phyloP scores from a whole-genome alignment of 164 flowering plant genomes.

The Buxus sempervirens region DNA sequence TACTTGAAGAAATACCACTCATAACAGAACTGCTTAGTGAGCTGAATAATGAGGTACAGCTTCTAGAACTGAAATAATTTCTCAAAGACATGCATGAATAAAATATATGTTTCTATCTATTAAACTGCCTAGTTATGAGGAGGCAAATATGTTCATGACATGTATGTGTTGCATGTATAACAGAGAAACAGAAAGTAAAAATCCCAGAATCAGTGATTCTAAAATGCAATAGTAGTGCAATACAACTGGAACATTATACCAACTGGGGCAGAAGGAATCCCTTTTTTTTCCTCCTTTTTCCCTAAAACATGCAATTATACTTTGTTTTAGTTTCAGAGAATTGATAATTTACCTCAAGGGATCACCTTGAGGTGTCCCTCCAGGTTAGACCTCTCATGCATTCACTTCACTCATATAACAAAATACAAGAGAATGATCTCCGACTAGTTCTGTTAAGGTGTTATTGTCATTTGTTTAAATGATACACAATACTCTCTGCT shows the following conservation, averaged over 20 bases:
- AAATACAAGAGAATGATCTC: too few relatives aligned
- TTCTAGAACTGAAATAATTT: not conserved
- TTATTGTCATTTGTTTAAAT: too few relatives aligned
- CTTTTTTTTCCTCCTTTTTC: too few relatives aligned
- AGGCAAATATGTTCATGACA: not conserved
- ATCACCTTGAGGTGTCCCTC: too few relatives aligned
- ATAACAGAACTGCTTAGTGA: constrained; percentile 44
- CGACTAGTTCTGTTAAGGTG: too few relatives aligned
- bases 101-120: not conserved
- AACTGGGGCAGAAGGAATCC: not conserved
- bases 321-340: too few relatives aligned
- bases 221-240: not conserved
- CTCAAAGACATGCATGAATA: not conserved
- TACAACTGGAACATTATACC: not conserved
- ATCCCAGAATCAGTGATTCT: not conserved
- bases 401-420: too few relatives aligned
- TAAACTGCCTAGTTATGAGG: not conserved
- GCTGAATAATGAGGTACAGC: constrained; percentile 47
- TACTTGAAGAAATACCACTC: constrained; percentile 62
- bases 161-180: not conserved
- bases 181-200: not conserved
- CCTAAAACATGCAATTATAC: too few relatives aligned
- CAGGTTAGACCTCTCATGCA: too few relatives aligned
- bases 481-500: too few relatives aligned
- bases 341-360: too few relatives aligned